phyloP scores from a whole-genome alignment of 257 asterid species.

The Thymus mandschuricus region DNA sequence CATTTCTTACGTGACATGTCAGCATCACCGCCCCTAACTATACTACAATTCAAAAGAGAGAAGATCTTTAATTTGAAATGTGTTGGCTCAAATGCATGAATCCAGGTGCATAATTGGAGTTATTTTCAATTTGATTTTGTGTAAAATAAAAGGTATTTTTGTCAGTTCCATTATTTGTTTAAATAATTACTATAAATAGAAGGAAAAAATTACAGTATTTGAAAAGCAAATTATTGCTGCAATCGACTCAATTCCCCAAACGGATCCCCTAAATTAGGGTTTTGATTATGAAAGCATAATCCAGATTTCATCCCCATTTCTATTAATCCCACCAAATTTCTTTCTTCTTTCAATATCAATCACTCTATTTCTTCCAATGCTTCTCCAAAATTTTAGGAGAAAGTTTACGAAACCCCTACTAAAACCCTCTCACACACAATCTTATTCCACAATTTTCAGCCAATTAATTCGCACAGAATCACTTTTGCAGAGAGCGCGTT shows the following conservation, averaged over 20 bases:
- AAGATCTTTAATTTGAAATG: not conserved
- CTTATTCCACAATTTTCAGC: conserved; percentile 1
- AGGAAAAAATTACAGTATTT: too few relatives aligned
- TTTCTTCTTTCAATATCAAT: not conserved
- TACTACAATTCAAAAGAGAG: not conserved
- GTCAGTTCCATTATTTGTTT: too few relatives aligned
- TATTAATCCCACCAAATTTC: not conserved
- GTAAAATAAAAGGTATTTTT: too few relatives aligned
- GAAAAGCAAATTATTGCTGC: too few relatives aligned
- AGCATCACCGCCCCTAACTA: not conserved
- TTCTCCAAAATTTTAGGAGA: not conserved
- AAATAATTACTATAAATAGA: too few relatives aligned
- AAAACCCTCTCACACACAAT: conserved; percentile 4
- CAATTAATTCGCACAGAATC: conserved; percentile 10
- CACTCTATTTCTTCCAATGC: not conserved
- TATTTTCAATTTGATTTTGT: too few relatives aligned
- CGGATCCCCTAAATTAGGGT: not conserved
- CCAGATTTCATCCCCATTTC: not conserved
- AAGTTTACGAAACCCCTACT: conserved; percentile 4
- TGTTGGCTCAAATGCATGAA: not conserved
- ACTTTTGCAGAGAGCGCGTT: conserved; percentile 24
- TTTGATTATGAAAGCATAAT: not conserved
- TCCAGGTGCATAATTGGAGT: too few relatives aligned
- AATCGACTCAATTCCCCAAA: not conserved
- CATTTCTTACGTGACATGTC: too few relatives aligned